Base-by-base conservation (phyloP, 805 yeast species). In the Cyberlindnera xishuangbannaensis region DNA sequence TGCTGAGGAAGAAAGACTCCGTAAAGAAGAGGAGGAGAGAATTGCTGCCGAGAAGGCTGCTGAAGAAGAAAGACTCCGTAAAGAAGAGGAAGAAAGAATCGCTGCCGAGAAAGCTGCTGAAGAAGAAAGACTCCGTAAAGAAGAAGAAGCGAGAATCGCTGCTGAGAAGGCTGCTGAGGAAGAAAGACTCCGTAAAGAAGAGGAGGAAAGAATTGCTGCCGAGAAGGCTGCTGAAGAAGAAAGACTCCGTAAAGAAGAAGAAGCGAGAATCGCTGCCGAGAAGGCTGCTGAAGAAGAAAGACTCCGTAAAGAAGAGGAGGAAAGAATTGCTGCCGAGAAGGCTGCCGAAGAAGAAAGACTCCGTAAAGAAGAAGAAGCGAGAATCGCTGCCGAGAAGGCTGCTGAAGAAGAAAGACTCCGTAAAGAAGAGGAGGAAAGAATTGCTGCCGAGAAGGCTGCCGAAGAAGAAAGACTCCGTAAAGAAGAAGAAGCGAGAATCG, bases 21-120 rank as follows among this genome's bases (percentile, higher is more conserved):
- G 23, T 12, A 20, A 20, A 12, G 33, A 23, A 7, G 31, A 30
- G 28, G 28, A 21, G 26, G 25, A 29, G 22, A 30, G 36, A 27
- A 37, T 36, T 13, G 43, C 27, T 7, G 22, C 34, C 17, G 27
- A 35, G 16, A 33, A 35, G 24, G 43, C 40, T 18, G 48, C 36
- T 14, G 34, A 43, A 29, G 44, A 41, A 14, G 46, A 40, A 14
- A 31, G 40, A 16, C 35, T 44, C 25, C 27, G 32, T 10, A 18
- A 36, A 25, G 30, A 14, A n/a, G 31, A 27, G 12, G 28, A 25
- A 19, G 25, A 30, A 21, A 30, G 36, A 25, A 39, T 39, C 15
- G 43, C 25, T 7, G 28, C 37, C n/a, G 30, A 37, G 22, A 35
- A 35, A 28, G 40, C 34, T 23, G 49, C 40, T 14, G 37, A 44